Base-by-base conservation (phyloP, 192 early-diverging fungal genomes). In the Coemansia furcata region DNA sequence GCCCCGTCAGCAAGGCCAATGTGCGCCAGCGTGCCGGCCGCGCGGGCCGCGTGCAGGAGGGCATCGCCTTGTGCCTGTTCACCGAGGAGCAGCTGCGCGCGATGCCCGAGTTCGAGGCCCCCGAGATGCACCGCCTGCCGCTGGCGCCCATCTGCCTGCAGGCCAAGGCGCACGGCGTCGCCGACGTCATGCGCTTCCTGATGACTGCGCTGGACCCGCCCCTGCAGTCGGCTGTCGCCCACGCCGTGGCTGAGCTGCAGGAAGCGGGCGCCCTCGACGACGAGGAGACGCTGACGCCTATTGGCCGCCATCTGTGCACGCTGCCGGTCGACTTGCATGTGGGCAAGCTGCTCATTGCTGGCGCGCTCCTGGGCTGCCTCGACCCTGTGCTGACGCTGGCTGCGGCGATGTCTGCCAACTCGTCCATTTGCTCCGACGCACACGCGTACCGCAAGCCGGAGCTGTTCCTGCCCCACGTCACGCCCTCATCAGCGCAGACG, bases 371-470 rank as follows among this genome's bases (percentile, higher is more conserved):
- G 61, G 68, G 86, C 36, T 94, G 92, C 35, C 67, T 95, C 3
- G 93, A 94, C 57, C 90, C 91, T 0, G 83, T 91, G 12, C 59
- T 95, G 8, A 91, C 92, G 6, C 79, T 95, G 10, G 89, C 86
- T 23, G 87, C 87, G 40, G 86, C 82, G 26, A 81, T 90, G 39
- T 66, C 60, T 7, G 46, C 42, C 15, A 57, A 37, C 36, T 60
- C 19, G 39, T 5, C 3, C 36, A 49, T 15, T 29, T 47, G 33
- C 30, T 15, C 37, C 5, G 46, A 33, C 3, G 49, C 30, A 55
- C 52, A 14, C 17, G 9, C 10, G 59, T 75, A 65, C 42, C 55
- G 62, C 2, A 60, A 63, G 0, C 30, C 65, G 1, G 32, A 15
- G 12, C 19, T 30, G 1, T 47, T 52, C 4, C 21, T 76, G 49